Evolutionary conservation across 495 filamentous ascomycete species (phyloP), one percentile per base, ranked within the genome.

Genomic region (Trichocladium uniseriatum): DNA sequence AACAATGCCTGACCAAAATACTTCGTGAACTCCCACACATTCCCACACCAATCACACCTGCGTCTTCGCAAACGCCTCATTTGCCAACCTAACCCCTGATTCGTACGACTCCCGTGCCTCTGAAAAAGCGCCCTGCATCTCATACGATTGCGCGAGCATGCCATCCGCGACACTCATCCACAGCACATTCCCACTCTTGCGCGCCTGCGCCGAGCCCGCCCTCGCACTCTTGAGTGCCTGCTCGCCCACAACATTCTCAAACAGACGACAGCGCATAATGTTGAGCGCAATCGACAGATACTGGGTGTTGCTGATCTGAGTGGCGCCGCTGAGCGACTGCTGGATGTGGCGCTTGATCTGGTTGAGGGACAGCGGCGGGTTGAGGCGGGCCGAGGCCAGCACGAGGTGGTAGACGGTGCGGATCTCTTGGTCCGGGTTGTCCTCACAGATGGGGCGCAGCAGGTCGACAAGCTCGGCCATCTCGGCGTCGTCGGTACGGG

Each of bases 171-270:
- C 87, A 57, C 82, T 89, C 60, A 75, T 82, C 92, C 92, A 99
- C 18, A 99, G 64, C 2, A 74, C 69, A 63, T 90, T 88, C 21
- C 81, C 79, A 41, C 80, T 80, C 60, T 80, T 84, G 59, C 78
- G 79, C 5, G 89, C 87, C 71, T 91, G 81, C 13, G 75, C 78
- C 45, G 79, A 71, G 24, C 79, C 86, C 0, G 89, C 89, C 37
- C 78, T 75, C 0, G 86, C 86, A 52, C 84, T 86, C 70, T 95
- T 96, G 54, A 94, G 81, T 2, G 91, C 86, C 67, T 97, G 91
- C 48, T 89, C 88, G 31, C 87, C 88, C 2, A 95, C 79, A 11
- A 91, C 84, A 27, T 83, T 84, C 21, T 79, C 75, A 69, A 96
- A 97, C 63, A 97, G 89, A 38, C 80, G 78, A 62, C 72, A 78